A percentile compares a stretch with the other conserved stretches of the same genome.
Evolutionary conservation across 2,329 filamentous ascomycete species (phyloP).

Genomic region (Massarina eburnea): DNA sequence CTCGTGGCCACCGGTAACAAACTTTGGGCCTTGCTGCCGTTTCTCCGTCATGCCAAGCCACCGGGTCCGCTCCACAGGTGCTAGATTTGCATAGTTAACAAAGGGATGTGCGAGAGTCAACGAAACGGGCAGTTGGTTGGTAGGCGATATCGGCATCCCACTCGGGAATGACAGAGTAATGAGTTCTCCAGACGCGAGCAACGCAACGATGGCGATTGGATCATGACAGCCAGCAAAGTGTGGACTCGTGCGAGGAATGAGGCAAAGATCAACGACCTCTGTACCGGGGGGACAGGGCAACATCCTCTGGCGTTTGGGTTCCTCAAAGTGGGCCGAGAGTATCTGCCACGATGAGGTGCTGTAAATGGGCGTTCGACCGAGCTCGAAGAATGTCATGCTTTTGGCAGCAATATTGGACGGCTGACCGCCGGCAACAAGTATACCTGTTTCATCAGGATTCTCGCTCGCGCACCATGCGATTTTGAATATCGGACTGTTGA

Average conservation of each 20-base stretch:
- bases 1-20: slow-evolving; percentile 79
- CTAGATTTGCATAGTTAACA: slow-evolving; percentile 70
- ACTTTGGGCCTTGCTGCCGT: slow-evolving; percentile 72
- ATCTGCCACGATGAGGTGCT: slow-evolving; percentile 88
- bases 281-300: slow-evolving; percentile 77
- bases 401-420: slow-evolving; percentile 67
- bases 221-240: slow-evolving; percentile 88
- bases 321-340: slow-evolving; percentile 75
- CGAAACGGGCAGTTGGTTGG: slow-evolving; percentile 87
- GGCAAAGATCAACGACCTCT: slow-evolving; percentile 76
- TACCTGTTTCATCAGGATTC: slow-evolving; percentile 88
- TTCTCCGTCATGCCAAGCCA: slow-evolving; percentile 93
- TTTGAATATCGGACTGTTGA: slow-evolving; percentile 74
- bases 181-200: slow-evolving; percentile 84
- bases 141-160: slow-evolving; percentile 86
- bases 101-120: slow-evolving; percentile 90
- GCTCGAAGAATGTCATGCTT: slow-evolving; percentile 84
- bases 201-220: slow-evolving; percentile 78
- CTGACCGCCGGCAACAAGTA: slow-evolving; percentile 83
- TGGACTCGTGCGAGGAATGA: slow-evolving; percentile 79
- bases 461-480: slow-evolving; percentile 93
- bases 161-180: slow-evolving; percentile 90
- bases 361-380: slow-evolving; percentile 87
- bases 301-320: slow-evolving; percentile 69
- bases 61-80: slow-evolving; percentile 71